Percentiles rank a stretch among this genome's conserved stretches.
These are phyloP conservation scores for Populus tomentosa DNA, from an alignment of 441 rosid species.

Conservation along the genomic window DNA sequence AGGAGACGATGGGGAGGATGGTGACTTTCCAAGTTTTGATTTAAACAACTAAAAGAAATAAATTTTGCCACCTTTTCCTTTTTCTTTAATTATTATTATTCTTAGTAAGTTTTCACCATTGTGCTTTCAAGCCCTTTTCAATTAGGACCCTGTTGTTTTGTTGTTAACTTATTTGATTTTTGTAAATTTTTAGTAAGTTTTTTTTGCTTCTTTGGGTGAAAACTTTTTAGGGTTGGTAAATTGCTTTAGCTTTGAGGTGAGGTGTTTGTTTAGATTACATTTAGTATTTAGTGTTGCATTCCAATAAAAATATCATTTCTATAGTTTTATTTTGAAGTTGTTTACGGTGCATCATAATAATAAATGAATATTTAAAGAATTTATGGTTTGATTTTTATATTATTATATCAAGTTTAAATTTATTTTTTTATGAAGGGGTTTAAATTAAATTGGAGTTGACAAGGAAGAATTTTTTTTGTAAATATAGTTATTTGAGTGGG, in stretches of 20 bases:
- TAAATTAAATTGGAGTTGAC: no score
- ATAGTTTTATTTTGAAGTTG: no score
- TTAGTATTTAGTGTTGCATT: no score
- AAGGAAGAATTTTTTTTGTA: no score
- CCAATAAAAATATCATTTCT: no score
- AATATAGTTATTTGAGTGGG: no score
- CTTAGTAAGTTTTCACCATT: not conserved
- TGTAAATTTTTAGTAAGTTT: no score
- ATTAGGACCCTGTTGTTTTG: not conserved
- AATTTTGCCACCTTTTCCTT: not conserved
- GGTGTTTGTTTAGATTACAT: not conserved
- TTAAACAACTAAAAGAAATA: not conserved
- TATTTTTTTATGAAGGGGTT: no score
- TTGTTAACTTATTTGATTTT: not conserved
- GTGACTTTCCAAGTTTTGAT: slow-evolving; percentile 28
- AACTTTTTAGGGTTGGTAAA: not conserved
- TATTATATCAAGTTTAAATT: no score
- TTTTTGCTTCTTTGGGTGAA: not conserved
- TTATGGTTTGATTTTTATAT: no score
- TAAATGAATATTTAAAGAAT: no score
- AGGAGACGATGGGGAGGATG: slow-evolving; percentile 27
- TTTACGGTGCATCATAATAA: no score
- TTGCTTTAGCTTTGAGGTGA: not conserved
- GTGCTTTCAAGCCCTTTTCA: not conserved
- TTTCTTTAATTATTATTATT: not conserved